Base-by-base conservation (phyloP, 2,329 filamentous ascomycete species). In the Sclerotinia minor region DNA sequence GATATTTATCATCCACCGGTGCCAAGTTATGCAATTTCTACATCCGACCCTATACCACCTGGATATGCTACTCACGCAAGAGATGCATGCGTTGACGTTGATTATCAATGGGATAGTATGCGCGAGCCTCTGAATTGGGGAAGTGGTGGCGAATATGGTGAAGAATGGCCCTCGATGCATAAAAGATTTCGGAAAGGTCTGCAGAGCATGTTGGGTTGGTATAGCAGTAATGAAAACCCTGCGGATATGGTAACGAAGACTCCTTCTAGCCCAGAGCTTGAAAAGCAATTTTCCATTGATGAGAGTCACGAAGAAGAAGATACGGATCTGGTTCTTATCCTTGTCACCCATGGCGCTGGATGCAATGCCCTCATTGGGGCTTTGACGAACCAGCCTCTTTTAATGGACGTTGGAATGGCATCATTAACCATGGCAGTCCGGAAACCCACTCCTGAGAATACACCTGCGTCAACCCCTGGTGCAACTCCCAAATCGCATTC, bases 91-190 rank as follows among this genome's bases (percentile, higher is more conserved):
- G 83, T 92, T 6, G 85, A 91, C 63, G 84, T 97, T n/a, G 95
- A 99, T 78, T 96, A 92, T 75, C 91, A 94, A 74, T 99, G 95
- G 94, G 94, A 99, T 76, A 97, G 94, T 69, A 94, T 94, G 84
- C 85, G 91, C 19, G 81, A 85, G 3, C 87, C 91, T 0, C 84
- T 92, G 54, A 83, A 89, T 70, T 98, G 95, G 91, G 94, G 94
- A 8, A 89, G 92, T 74, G 94, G 94, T 13, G 95, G 94, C 50
- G 85, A 89, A 54, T 91, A 92, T 73, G 93, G 92, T 0, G 95
- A 99, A 79, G 95, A 98, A 79, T 99, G 95, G 95, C 91, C 92
- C 41, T 84, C 88, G 4, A 98, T 99, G 95, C 95, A 99, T 79
- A 89, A 89, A 76, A 87, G 95, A 29, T 97, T 98, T 75, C 86